Conservation (phyloP, 2,329 filamentous ascomycete species). For the Penicillium sp. region DNA sequence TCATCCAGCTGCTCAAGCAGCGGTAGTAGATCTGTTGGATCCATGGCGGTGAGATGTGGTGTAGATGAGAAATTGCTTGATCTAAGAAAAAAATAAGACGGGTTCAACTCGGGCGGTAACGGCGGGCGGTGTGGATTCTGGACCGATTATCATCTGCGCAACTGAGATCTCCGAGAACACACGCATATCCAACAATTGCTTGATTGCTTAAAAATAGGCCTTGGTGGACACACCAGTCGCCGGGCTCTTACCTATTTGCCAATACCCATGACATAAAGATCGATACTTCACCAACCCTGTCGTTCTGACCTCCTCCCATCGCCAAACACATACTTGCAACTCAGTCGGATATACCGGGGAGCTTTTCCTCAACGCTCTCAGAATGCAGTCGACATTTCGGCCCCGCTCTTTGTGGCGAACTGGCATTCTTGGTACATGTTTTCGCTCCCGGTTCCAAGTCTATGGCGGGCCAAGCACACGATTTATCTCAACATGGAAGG, state of each 20-base stretch:
- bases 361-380: slow-evolving; percentile 25
- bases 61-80: slow-evolving; percentile 13
- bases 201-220: not conserved
- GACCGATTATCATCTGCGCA: slow-evolving; percentile 14
- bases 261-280: not conserved
- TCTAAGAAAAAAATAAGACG: slow-evolving; percentile 23
- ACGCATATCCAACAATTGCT: slow-evolving; percentile 4
- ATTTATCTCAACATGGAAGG: slow-evolving; percentile 30
- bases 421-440: slow-evolving; percentile 20
- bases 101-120: slow-evolving; percentile 22
- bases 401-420: slow-evolving; percentile 37
- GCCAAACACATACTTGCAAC: not conserved
- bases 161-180: slow-evolving; percentile 1
- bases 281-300: not conserved
- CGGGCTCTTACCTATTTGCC: not conserved
- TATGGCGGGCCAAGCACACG: slow-evolving; percentile 10
- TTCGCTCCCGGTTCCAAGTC: slow-evolving; percentile 6
- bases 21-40: slow-evolving; percentile 60
- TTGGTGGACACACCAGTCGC: not conserved
- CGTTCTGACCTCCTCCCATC: not conserved
- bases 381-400: slow-evolving; percentile 38
- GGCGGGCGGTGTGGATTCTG: slow-evolving; percentile 19
- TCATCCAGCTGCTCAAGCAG: slow-evolving; percentile 72
- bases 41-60: slow-evolving; percentile 45
- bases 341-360: slow-evolving; percentile 13